Percentiles rank a stretch among this genome's conserved stretches.
phyloP scores from a whole-genome alignment of 208 protist species.

The Leishmania gerbilli region DNA sequence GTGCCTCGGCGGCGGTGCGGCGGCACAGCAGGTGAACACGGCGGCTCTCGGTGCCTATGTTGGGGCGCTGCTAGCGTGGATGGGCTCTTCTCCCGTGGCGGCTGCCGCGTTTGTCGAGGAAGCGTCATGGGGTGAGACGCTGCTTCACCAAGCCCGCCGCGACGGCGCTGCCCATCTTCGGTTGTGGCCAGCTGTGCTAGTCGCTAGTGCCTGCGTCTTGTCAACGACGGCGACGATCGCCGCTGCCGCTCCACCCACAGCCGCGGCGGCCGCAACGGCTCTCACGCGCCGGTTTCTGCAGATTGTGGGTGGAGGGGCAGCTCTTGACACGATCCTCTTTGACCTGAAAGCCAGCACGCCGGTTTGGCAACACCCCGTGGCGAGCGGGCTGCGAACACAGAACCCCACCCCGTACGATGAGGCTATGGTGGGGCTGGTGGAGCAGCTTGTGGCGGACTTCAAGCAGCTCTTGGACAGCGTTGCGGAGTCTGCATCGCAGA shows the following conservation, averaged over 20 bases:
- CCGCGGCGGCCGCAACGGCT: constrained; percentile 9
- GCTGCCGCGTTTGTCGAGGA: constrained; percentile 42
- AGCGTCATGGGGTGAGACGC: constrained; percentile 36
- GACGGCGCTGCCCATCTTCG: constrained; percentile 56
- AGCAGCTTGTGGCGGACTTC: constrained; percentile 39
- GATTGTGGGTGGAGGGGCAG: constrained; percentile 45
- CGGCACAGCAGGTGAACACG: constrained; percentile 57
- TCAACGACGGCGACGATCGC: constrained; percentile 2
- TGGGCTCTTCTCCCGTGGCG: constrained; percentile 22
- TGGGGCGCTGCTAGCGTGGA: constrained; percentile 51
- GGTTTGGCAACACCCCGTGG: constrained; percentile 60
- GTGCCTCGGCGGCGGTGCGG: constrained; percentile 48
- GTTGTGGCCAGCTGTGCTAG: constrained; percentile 68
- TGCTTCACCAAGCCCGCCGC: constrained; percentile 51
- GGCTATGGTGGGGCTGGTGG: constrained; percentile 27
- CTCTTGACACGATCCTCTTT: constrained; percentile 77
- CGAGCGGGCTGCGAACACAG: constrained; percentile 45
- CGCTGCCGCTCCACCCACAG: background rate
- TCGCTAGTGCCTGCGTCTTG: constrained; percentile 48
- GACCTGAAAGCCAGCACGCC: constrained; percentile 65
- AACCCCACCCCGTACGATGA: constrained; percentile 60
- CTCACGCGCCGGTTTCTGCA: constrained; percentile 57
- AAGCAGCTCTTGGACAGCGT: constrained; percentile 21
- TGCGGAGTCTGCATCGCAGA: background rate
- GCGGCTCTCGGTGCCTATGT: constrained; percentile 67